phyloP scores from a whole-genome alignment of 257 asterid genomes.

The Nicotiana knightiana region DNA sequence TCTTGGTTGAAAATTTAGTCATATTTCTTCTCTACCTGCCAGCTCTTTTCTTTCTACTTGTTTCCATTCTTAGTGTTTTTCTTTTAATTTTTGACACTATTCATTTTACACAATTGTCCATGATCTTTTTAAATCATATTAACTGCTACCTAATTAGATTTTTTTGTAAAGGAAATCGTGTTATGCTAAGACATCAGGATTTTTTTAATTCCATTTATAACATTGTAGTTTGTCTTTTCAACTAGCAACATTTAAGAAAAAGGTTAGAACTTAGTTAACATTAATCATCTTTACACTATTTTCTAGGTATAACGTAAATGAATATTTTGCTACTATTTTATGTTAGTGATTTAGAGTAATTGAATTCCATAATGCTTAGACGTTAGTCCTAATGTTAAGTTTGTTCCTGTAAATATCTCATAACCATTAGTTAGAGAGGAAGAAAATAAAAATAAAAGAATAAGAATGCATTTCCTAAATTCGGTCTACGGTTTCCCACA shows the following conservation, averaged over 20 bases:
- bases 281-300: not conserved
- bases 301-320: not conserved
- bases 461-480: not conserved
- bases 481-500: not conserved
- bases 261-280: not conserved
- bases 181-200: not conserved
- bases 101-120: not conserved
- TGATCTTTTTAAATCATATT: not conserved
- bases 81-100: not conserved
- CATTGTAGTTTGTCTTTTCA: not conserved
- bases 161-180: not conserved
- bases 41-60: not conserved
- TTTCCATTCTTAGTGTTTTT: not conserved
- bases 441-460: not conserved
- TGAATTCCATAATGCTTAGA: not conserved
- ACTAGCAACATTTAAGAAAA: not conserved
- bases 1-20: slow-evolving; percentile 21
- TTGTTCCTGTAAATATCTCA: not conserved
- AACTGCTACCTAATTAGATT: not conserved
- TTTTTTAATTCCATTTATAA: not conserved
- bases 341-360: not conserved
- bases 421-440: not conserved
- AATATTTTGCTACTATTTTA: not conserved
- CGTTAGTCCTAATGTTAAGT: not conserved
- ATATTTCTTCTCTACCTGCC: slow-evolving; percentile 23